Evolutionary conservation across 108 stramenopile genomes (phyloP), one percentile per base, ranked within the genome.

Genomic region (Stephanodiscus triporus): DNA sequence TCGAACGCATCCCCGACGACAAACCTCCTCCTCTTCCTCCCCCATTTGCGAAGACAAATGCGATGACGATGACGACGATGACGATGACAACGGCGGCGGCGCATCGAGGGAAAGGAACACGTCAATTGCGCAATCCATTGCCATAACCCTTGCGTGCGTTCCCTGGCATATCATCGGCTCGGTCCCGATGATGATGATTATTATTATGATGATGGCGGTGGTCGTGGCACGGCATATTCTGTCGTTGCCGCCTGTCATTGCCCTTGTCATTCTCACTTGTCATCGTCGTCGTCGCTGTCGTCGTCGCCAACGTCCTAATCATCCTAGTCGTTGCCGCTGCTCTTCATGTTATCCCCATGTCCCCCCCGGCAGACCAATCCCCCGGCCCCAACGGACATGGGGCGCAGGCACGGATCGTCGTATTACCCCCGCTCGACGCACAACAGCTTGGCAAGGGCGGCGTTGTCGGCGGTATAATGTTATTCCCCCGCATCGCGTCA

Each of bases 401-500:
- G 66, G 26, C 76, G 79, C 10, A 90, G 26, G 51, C 86, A 92
- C 10, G 90, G 88, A 82, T 95, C 94, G 17, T 84, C 49, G 69
- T 91, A 95, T 68, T 92, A 95, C 29, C 89, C 89, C 16, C 84
- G 80, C 43, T 87, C 70, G 16, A 87, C 84, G 34, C 89, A 76
- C 0, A 90, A 91, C 23, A 85, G 66, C 61, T 95, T 95, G 47
- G 94, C 76, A 17, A 75, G 78, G 43, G 90, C 78, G 36, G 94
- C 94, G 62, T 89, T 87, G 45, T 89, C 83, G 42, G 94, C 94
- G 20, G 94, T 95, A n/a, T n/a, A n/a, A n/a, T n/a, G n/a, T n/a
- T n/a, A n/a, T n/a, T n/a, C n/a, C n/a, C n/a, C n/a, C n/a, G n/a
- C n/a, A n/a, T n/a, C n/a, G n/a, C n/a, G n/a, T n/a, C n/a, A n/a